Evolutionary conservation across 495 filamentous ascomycete genomes (phyloP), one percentile per base, ranked within the genome.

Genomic region (Aeminium ludgeri): DNA sequence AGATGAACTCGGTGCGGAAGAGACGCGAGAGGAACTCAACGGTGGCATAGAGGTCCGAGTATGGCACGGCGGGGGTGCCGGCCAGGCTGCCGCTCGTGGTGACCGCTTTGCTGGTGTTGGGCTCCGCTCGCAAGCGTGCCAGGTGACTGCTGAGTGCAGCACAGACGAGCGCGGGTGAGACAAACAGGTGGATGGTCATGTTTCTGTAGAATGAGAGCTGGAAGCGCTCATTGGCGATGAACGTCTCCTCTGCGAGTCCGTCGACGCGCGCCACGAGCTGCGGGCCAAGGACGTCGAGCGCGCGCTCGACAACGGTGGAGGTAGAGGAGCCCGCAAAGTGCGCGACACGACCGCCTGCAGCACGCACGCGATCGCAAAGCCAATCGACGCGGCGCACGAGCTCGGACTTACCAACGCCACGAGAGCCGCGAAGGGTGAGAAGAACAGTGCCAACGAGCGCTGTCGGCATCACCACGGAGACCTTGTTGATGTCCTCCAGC

Each of bases 161-260:
- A 13, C 80, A 85, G 2, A 97, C 80, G 1, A 96, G 65, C 0
- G 87, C 80, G 47, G 95, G 84, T 1, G 80, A 78, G 39, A 96
- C 86, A 57, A 97, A 97, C 1, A 97, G 72, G 54, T 97, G 89
- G 38, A 97, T 97, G 1, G 86, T 91, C 87, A 95, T 95, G 58
- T 97, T 97, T 31, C 89, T 77, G 58, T 96, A 97, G 60, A 96
- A 97, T 0, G 82, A 89, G 7, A 97, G 71, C 52, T 96, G 87
- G 63, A 97, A 97, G 20, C 62, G 72, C 58, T 97, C 89, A 20
- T 94, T 84, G 2, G 89, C 87, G 51, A 81, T 91, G 55, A 80
- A 95, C 0, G 86, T 94, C 10, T 80, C 78, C 55, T 97, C 89
- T 0, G 76, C 77, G 11, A 97, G 60, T 2, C 77, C 84, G 33